phyloP scores from a whole-genome alignment of 352 stramenopile genomes.

The Saprolegnia diclina region DNA sequence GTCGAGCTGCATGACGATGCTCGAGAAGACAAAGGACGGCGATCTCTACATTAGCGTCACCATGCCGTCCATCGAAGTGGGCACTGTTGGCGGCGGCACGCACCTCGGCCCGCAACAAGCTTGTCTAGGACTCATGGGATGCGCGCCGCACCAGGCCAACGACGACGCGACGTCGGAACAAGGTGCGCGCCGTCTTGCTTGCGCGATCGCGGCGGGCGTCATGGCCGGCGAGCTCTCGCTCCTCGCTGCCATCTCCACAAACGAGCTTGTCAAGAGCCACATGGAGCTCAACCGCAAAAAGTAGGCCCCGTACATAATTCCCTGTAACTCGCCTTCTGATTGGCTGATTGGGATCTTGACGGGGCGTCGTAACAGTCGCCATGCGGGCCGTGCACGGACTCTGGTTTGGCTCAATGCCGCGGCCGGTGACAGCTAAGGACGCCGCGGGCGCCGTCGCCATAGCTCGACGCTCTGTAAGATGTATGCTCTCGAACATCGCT shows the following conservation, averaged over 20 bases:
- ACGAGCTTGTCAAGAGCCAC: conserved; percentile 86
- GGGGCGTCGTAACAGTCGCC: neutral
- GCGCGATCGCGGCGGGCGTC: conserved; percentile 67
- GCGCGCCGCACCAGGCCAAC: conserved; percentile 40
- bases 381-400: neutral
- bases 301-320: neutral
- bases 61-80: conserved; percentile 90
- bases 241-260: conserved; percentile 82
- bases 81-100: conserved; percentile 88
- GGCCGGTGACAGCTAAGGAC: neutral
- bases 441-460: neutral
- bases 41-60: conserved; percentile 65
- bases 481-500: neutral
- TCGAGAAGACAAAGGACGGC: conserved; percentile 75
- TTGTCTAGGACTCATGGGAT: conserved; percentile 75
- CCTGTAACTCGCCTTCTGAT: neutral
- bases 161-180: conserved; percentile 45
- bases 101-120: conserved; percentile 73
- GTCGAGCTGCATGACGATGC: conserved; percentile 86
- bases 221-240: conserved; percentile 87
- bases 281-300: conserved; percentile 53
- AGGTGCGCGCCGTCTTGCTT: conserved; percentile 74
- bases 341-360: neutral
- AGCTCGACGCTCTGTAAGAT: neutral
- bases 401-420: conserved; percentile 17